Base-by-base conservation (phyloP, 257 asterid genomes). In the Solanum corneliomulleri region DNA sequence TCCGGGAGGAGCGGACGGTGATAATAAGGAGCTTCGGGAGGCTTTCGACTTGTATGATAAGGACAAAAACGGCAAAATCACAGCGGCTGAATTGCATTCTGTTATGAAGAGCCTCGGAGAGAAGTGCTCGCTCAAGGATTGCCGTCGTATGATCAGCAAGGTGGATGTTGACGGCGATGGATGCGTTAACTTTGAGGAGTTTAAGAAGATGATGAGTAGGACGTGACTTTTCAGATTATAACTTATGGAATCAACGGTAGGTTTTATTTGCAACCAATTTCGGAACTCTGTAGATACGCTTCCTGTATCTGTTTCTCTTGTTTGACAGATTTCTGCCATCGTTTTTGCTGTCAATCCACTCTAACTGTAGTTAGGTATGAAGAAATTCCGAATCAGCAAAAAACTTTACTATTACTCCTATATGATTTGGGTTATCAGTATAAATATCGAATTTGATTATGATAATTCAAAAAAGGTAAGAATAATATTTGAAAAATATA, bases 151-250 rank as follows among this genome's bases (percentile, higher is more conserved):
- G 99, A 96, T 96, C 87, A 87, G 91, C 69, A 86, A 93, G 89
- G 97, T 95, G 78, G 99, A 96, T 72, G 97, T 93, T 11, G 98
- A 96, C 90, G 98, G 99, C 83, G 99, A 96, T 88, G 98, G 98
- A 2, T 93, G 96, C 91, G 98, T 96, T 41, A 92, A 95, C 86
- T 96, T 96, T 72, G 97, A 93, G 84, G 99, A 96, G 91, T 96
- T 96, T 85, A 94, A 95, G 91, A 94, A 92, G 94, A 94, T 95
- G 98, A 95, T 95, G 96, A 85, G 92, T 56, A 88, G 92, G 88
- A 35, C 88, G 62, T 83, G 87, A 89, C 64, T 80, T 16, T 80
- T 39, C 68, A 13, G 70, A 16, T 60, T 13, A 56, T 27, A 75
- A 72, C 16, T 72, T 35, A 23, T 72, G 27, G 45, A 29, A 52